Evolutionary conservation across 768 basidiomycete species (phyloP).

Genomic region (Lactarius sanguifluus): DNA sequence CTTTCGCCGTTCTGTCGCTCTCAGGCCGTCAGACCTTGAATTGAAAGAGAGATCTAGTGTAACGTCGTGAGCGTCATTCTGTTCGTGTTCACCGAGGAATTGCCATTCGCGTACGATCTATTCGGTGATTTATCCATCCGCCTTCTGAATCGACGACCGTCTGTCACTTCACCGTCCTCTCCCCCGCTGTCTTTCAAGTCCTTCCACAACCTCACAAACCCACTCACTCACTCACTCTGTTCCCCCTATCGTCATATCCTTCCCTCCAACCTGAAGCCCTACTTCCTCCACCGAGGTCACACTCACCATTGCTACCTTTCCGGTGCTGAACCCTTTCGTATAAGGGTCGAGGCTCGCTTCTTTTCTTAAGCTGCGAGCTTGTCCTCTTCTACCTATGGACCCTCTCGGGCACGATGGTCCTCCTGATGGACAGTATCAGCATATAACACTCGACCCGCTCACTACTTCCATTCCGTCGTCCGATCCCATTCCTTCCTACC

Average conservation of each 20-base stretch:
- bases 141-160: not conserved
- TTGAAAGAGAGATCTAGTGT: not conserved
- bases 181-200: slow-evolving; percentile 19
- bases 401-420: slow-evolving; percentile 19
- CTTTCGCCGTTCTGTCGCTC: slow-evolving; percentile 4
- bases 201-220: slow-evolving; percentile 1
- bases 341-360: slow-evolving; percentile 13
- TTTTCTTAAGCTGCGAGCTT: not conserved
- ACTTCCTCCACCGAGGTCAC: not conserved
- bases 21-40: slow-evolving; percentile 1
- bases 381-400: slow-evolving; percentile 20
- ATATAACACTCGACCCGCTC: slow-evolving; percentile 12
- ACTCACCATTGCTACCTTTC: slow-evolving; percentile 19
- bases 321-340: slow-evolving; percentile 20
- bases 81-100: slow-evolving; percentile 15
- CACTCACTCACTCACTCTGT: not conserved
- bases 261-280: slow-evolving; percentile 25
- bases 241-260: not conserved
- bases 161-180: slow-evolving; percentile 7
- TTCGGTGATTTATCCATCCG: slow-evolving; percentile 28
- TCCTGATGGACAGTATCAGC: slow-evolving; percentile 24
- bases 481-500: slow-evolving; percentile 25
- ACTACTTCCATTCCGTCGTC: slow-evolving; percentile 19
- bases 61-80: not conserved
- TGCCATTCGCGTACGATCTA: slow-evolving; percentile 13